Evolutionary conservation across 805 yeast genomes (phyloP).

Genomic region (Ogataea trehalophila): DNA sequence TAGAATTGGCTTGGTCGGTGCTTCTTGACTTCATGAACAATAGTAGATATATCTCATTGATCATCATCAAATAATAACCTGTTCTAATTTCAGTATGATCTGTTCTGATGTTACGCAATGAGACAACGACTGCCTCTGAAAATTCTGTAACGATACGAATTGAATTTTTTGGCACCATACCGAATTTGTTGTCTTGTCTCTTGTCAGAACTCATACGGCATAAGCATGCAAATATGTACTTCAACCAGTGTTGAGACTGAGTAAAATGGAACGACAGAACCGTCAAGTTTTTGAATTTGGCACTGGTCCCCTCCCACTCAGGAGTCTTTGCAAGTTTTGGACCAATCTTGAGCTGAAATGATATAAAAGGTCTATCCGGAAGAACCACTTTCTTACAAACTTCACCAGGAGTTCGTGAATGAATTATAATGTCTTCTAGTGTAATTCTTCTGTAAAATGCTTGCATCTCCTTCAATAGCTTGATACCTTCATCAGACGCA

Average conservation of each 20-base stretch:
- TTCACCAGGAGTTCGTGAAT: conserved; percentile 42
- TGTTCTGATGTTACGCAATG: conserved; percentile 15
- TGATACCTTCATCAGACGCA: conserved; percentile 37
- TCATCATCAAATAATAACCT: conserved; percentile 23
- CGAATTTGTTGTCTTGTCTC: conserved; percentile 38
- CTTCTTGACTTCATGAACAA: conserved; percentile 21
- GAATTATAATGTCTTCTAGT: conserved; percentile 52
- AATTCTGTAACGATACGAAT: conserved; percentile 23
- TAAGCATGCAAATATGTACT: conserved; percentile 28
- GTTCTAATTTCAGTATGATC: conserved; percentile 19
- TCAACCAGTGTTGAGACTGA: conserved; percentile 40
- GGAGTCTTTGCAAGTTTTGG: conserved; percentile 34
- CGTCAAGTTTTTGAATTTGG: conserved; percentile 58
- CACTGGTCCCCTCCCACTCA: conserved; percentile 42
- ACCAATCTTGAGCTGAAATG: conserved; percentile 38
- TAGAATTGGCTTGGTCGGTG: conserved; percentile 31
- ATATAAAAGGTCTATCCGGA: conserved; percentile 32
- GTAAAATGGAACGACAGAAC: conserved; percentile 49
- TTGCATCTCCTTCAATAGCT: conserved; percentile 38
- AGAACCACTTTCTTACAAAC: conserved; percentile 38
- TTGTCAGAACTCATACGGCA: conserved; percentile 31
- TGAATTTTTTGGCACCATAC: conserved; percentile 24
- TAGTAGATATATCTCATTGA: conserved; percentile 23
- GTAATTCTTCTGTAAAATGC: conserved; percentile 45
- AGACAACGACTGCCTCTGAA: conserved; percentile 15